These are phyloP conservation scores for Penicillium arizonense DNA, from an alignment of 495 filamentous ascomycete species.

Conservation along the genomic window DNA sequence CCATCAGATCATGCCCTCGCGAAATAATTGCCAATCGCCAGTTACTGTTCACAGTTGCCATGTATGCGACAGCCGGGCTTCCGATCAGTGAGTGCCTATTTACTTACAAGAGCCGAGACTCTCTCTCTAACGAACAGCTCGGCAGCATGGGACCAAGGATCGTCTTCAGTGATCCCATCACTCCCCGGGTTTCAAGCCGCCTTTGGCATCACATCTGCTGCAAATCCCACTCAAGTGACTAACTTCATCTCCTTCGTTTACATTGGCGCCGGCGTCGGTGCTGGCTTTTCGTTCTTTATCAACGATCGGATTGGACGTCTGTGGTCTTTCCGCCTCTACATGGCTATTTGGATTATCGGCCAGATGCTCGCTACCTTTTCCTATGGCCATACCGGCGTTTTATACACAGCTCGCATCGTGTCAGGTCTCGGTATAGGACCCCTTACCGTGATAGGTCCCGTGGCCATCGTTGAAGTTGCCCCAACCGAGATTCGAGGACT, in stretches of 20 bases:
- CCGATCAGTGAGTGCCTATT: constrained; percentile 5
- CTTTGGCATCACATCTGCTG: constrained; percentile 9
- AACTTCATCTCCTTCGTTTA: constrained; percentile 22
- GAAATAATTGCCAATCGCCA: constrained; percentile 9
- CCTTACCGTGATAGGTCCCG: constrained; percentile 8
- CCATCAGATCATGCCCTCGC: neutral
- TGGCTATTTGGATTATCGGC: constrained; percentile 15
- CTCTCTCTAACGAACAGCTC: neutral
- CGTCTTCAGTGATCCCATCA: constrained; percentile 8
- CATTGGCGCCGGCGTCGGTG: constrained; percentile 16
- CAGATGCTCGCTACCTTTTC: constrained; percentile 6
- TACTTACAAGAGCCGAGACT: neutral
- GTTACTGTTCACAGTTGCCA: constrained; percentile 5
- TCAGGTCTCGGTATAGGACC: constrained; percentile 18
- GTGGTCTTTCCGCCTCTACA: constrained; percentile 15
- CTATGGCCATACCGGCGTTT: neutral
- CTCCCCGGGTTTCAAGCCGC: constrained; percentile 8
- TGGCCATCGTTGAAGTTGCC: constrained; percentile 17
- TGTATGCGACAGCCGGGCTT: constrained; percentile 10
- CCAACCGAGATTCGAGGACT: constrained; percentile 12
- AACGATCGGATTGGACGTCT: constrained; percentile 19
- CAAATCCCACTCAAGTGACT: constrained; percentile 5
- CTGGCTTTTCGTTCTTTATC: constrained; percentile 15
- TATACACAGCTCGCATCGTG: constrained; percentile 16
- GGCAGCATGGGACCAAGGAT: constrained; percentile 16